Percentiles rank a stretch among this genome's conserved stretches.
phyloP scores from a whole-genome alignment of 2,329 filamentous ascomycete genomes.

The Paramyrothecium sp. region DNA sequence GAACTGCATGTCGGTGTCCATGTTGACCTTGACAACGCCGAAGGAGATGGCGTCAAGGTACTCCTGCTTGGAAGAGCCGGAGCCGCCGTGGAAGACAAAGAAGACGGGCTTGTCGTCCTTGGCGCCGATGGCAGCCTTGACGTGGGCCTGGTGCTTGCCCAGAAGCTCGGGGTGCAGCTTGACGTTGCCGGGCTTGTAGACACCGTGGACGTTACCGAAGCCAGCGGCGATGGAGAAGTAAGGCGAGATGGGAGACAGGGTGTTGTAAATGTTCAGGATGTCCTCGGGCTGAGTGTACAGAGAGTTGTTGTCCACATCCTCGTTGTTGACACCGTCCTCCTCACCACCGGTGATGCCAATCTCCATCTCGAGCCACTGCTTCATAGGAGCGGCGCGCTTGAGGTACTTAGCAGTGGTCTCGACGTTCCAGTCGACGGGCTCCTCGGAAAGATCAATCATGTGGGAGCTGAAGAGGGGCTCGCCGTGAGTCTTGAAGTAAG shows the following conservation, averaged over 20 bases:
- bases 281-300: slow-evolving; percentile 98
- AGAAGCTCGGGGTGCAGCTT: slow-evolving; percentile 95
- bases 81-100: slow-evolving; percentile 99
- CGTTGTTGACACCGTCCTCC: slow-evolving; percentile 98
- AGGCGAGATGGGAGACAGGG: slow-evolving; percentile 79
- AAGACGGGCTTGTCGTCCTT: slow-evolving; percentile 89
- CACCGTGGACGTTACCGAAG: slow-evolving; percentile 98
- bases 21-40: slow-evolving; percentile 99
- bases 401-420: slow-evolving; percentile 90
- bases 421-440: slow-evolving; percentile 87
- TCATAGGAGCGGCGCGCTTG: slow-evolving; percentile 91
- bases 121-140: slow-evolving; percentile 74
- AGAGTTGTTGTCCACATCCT: slow-evolving; percentile 92
- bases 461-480: slow-evolving; percentile 93
- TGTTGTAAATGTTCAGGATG: slow-evolving; percentile 87
- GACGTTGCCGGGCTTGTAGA: slow-evolving; percentile 98
- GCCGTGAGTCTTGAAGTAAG: slow-evolving; percentile 88
- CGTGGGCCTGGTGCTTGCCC: slow-evolving; percentile 91
- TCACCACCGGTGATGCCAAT: slow-evolving; percentile 87
- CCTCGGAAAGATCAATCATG: slow-evolving; percentile 98
- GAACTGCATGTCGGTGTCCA: slow-evolving; percentile 97
- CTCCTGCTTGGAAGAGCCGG: slow-evolving; percentile 86
- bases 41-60: slow-evolving; percentile 85
- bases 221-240: slow-evolving; percentile 98
- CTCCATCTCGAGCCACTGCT: slow-evolving; percentile 99